These are phyloP conservation scores for Beta vulgaris DNA, from an alignment of 148 eudicot species.

Conservation along the genomic window DNA sequence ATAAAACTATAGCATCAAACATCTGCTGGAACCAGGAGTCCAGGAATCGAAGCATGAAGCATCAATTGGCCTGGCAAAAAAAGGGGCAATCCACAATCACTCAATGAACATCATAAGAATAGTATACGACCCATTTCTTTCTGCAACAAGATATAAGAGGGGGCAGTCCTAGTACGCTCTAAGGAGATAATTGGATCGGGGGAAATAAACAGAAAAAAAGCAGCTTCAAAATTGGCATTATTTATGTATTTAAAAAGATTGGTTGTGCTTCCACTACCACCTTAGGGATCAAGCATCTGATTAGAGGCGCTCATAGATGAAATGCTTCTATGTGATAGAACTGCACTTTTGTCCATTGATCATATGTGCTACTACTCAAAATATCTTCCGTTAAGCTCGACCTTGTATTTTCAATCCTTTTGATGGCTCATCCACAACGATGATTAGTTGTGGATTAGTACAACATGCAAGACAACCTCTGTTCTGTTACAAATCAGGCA, in stretches of 20 bases:
- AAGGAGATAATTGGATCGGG: not conserved
- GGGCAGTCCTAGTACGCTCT: not conserved
- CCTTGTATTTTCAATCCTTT: slow-evolving; percentile 73
- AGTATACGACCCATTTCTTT: not conserved
- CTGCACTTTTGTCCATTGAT: slow-evolving; percentile 78
- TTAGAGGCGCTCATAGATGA: slow-evolving; percentile 79
- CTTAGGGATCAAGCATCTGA: slow-evolving; percentile 49
- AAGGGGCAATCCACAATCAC: too few species aligned
- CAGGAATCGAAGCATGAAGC: too few species aligned
- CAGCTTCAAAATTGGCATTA: slow-evolving; percentile 52
- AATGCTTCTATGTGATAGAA: slow-evolving; percentile 75
- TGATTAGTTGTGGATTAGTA: slow-evolving; percentile 62
- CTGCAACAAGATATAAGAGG: not conserved
- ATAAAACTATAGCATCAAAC: too few species aligned
- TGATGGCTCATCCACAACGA: slow-evolving; percentile 72
- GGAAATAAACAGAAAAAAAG: slow-evolving; percentile 3
- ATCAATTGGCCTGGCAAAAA: too few species aligned
- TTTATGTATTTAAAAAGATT: slow-evolving; percentile 75
- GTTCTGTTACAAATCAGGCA: slow-evolving; percentile 86
- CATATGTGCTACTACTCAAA: slow-evolving; percentile 78
- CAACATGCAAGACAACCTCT: slow-evolving; percentile 98
- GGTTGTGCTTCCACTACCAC: slow-evolving; percentile 51
- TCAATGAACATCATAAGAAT: not conserved
- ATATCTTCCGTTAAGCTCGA: slow-evolving; percentile 52
- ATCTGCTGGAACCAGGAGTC: too few species aligned